Percentiles rank a stretch among this genome's conserved stretches.
These are phyloP conservation scores for Lactarius evosmus DNA, from an alignment of 768 basidiomycete genomes.

Conservation along the genomic window DNA sequence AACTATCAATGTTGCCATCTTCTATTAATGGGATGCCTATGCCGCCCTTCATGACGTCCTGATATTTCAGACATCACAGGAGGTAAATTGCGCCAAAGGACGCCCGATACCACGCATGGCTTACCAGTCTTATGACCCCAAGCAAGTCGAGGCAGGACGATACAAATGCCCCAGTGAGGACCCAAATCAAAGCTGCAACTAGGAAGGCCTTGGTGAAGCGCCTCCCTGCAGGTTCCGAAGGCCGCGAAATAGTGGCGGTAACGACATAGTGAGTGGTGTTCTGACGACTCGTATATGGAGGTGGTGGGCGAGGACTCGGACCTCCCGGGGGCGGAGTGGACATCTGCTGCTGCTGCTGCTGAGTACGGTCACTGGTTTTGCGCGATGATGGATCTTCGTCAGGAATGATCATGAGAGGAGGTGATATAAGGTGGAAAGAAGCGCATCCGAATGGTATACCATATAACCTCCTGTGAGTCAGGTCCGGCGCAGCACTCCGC, in stretches of 20 bases:
- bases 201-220: constrained; percentile 34
- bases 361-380: constrained; percentile 1
- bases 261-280: constrained; percentile 2
- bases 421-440: not conserved
- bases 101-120: constrained; percentile 10
- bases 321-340: not conserved
- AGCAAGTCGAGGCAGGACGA: constrained; percentile 8
- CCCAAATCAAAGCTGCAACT: constrained; percentile 32
- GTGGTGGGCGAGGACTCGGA: constrained; percentile 2
- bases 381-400: not conserved
- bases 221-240: constrained; percentile 11
- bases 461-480: too few relatives aligned
- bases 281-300: constrained; percentile 19
- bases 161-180: constrained; percentile 23
- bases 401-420: constrained; percentile 3
- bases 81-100: constrained; percentile 25
- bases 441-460: too few relatives aligned
- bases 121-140: constrained; percentile 4
- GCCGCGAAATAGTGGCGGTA: not conserved
- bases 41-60: constrained; percentile 5
- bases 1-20: constrained; percentile 2
- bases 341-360: not conserved
- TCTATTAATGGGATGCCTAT: not conserved
- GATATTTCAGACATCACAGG: not conserved
- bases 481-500: too few relatives aligned